Evolutionary conservation across 2,329 filamentous ascomycete genomes (phyloP), one percentile per base, ranked within the genome.

Genomic region (Scolecobasidium constrictum): DNA sequence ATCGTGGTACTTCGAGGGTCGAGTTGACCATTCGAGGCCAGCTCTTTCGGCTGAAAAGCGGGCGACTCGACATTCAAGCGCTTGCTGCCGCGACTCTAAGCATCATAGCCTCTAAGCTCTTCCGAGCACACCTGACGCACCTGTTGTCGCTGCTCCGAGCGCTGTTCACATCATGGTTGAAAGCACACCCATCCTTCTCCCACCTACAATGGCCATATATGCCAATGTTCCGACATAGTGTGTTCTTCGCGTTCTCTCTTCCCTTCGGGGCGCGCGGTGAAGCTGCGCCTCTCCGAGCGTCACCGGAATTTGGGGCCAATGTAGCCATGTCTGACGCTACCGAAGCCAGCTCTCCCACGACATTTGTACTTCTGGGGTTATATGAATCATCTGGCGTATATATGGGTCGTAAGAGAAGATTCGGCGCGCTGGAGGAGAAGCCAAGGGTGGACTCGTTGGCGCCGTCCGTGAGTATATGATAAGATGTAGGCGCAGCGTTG

Each of bases 201-300:
- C 87, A 94, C 50, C 86, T 82, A 62, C 87, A 95, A 63, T 90
- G 84, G 44, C 87, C 87, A 61, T 94, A 94, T 54, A 95, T 94
- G 48, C 87, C 75, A 48, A 95, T 82, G 64, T 95, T 94, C 57
- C 87, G 82, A 66, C 87, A 95, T 45, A 90, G 74, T 5, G 86
- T 94, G 59, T 93, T 87, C 65, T 90, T 93, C 41, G 77, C 69
- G 61, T 83, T 84, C 65, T 54, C 48, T 52, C 63, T 61, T 47
- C 61, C 62, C 54, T 65, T 65, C 26, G 62, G 62, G 26, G 26
- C 9, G 46, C 63, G 57, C 50, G 63, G 63, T 56, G 63, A 66
- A 36, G 59, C 52, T 35, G 64, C 57, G 44, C 55, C 59, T 44
- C 62, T 57, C 49, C 63, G 61, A 53, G 59, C 53, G 52, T 65